Evolutionary conservation across 345 rosid species (phyloP).

Genomic region (Salix brachista): DNA sequence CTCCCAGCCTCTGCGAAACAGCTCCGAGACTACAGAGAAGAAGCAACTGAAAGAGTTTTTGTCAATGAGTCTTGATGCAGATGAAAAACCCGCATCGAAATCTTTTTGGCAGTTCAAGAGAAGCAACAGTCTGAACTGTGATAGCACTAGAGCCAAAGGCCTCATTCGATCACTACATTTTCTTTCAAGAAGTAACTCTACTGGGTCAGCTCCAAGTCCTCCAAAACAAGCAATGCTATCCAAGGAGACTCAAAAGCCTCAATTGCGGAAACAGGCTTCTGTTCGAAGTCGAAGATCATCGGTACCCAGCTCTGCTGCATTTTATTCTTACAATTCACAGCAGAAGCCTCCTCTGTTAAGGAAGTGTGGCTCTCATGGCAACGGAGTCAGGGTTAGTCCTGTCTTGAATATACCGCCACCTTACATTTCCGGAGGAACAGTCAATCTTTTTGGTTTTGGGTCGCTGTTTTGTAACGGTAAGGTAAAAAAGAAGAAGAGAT

Average conservation of each 20-base stretch:
- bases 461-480: slow-evolving; percentile 72
- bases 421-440: slow-evolving; percentile 59
- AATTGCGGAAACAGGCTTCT: slow-evolving; percentile 50
- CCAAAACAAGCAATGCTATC: slow-evolving; percentile 30
- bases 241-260: slow-evolving; percentile 44
- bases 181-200: slow-evolving; percentile 79
- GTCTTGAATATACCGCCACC: slow-evolving; percentile 69
- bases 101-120: slow-evolving; percentile 75
- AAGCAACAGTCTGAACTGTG: slow-evolving; percentile 77
- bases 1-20: slow-evolving; percentile 10
- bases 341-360: slow-evolving; percentile 41
- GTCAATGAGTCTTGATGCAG: slow-evolving; percentile 35
- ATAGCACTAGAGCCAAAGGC: slow-evolving; percentile 44
- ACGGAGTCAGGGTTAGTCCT: slow-evolving; percentile 61
- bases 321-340: slow-evolving; percentile 26
- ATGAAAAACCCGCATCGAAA: slow-evolving; percentile 34
- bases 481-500: slow-evolving; percentile 58
- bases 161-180: slow-evolving; percentile 63
- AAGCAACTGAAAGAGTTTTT: slow-evolving; percentile 74
- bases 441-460: slow-evolving; percentile 59
- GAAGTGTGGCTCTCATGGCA: slow-evolving; percentile 50
- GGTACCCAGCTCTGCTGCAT: slow-evolving; percentile 25
- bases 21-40: slow-evolving; percentile 38
- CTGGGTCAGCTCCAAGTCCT: slow-evolving; percentile 68
- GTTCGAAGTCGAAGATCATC: slow-evolving; percentile 43